These are phyloP conservation scores for Cryphonectria nitschkei DNA, from an alignment of 2,329 filamentous ascomycete genomes.

Conservation along the genomic window DNA sequence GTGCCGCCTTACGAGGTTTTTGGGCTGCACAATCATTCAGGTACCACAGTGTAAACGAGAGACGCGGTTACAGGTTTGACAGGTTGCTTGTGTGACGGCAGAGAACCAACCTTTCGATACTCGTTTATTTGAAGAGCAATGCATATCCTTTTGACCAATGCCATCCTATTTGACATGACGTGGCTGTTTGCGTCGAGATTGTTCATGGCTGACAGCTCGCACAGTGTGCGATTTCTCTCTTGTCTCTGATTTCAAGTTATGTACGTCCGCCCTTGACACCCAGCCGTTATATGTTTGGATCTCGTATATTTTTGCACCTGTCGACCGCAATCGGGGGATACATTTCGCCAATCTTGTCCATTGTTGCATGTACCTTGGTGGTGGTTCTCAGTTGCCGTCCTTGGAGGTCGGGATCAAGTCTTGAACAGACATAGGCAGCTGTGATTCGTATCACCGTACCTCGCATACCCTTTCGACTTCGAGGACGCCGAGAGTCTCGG, in stretches of 20 bases:
- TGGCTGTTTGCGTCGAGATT: neutral
- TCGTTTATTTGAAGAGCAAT: neutral
- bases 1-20: slow-evolving; percentile 3
- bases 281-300: slow-evolving; percentile 1
- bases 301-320: slow-evolving; percentile 1
- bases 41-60: neutral
- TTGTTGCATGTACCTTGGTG: neutral
- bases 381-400: neutral
- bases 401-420: neutral
- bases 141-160: neutral
- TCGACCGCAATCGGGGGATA: neutral
- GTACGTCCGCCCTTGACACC: neutral
- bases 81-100: slow-evolving; percentile 9
- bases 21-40: neutral
- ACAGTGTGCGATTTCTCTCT: neutral
- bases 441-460: neutral
- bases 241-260: no score
- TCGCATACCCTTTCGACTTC: neutral
- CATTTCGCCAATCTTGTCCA: neutral
- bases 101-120: neutral
- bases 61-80: slow-evolving; percentile 13
- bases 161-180: neutral
- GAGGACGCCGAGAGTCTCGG: neutral
- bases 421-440: neutral
- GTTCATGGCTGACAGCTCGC: neutral